Conservation (phyloP, 2,329 filamentous ascomycete genomes). For the Fusarium lyarnte region DNA sequence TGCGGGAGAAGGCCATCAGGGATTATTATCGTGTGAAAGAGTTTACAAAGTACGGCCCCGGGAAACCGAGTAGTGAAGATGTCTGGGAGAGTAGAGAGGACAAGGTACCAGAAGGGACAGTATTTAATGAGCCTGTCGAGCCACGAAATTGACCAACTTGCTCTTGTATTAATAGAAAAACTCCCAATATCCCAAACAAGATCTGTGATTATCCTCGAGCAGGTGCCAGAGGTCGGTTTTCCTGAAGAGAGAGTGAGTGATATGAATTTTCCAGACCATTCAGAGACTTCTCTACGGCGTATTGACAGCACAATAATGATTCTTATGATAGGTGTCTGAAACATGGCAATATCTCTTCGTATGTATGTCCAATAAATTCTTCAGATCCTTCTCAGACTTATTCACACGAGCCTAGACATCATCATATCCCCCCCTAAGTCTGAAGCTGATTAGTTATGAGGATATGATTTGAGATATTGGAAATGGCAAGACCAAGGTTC, state of each 20-base stretch:
- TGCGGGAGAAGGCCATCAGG: conserved; percentile 69
- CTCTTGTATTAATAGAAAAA: conserved; percentile 2
- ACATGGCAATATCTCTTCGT: too few relatives aligned
- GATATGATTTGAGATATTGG: background rate
- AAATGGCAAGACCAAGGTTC: too few relatives aligned
- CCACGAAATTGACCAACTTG: conserved; percentile 8
- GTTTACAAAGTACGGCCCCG: conserved; percentile 69
- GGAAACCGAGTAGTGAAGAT: conserved; percentile 81
- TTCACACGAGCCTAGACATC: background rate
- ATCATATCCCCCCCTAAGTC: too few relatives aligned
- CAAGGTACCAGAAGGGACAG: conserved; percentile 61
- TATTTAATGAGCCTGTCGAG: conserved; percentile 56
- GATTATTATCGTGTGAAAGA: conserved; percentile 75
- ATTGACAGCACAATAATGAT: background rate
- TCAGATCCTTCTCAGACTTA: background rate
- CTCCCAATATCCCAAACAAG: background rate
- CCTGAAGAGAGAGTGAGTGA: too few relatives aligned
- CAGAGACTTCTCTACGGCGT: background rate
- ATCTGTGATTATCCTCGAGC: background rate
- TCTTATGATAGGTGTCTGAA: background rate
- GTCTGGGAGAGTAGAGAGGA: conserved; percentile 81
- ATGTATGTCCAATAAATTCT: background rate
- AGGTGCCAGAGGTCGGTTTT: background rate
- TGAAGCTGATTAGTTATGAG: background rate
- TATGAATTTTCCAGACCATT: background rate